Evolutionary conservation across 2,329 filamentous ascomycete species (phyloP).

Genomic region (Cercospora sojina): DNA sequence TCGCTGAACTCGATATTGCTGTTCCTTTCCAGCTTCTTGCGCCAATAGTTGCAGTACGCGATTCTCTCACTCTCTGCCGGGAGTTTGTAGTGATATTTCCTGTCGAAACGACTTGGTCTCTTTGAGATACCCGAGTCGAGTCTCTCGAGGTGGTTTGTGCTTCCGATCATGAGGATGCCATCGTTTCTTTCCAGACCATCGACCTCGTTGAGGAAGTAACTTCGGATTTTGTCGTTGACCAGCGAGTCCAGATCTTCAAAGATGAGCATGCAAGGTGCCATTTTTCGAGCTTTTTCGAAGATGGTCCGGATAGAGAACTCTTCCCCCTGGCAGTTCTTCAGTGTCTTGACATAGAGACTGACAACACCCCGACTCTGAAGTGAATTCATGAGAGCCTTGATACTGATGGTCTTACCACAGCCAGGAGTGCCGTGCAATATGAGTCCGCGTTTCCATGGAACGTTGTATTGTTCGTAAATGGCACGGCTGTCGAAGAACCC

Average conservation of each 20-base stretch:
- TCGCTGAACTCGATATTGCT: conserved; percentile 50
- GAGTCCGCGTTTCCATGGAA: conserved; percentile 52
- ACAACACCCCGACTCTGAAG: conserved; percentile 42
- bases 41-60: conserved; percentile 64
- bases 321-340: conserved; percentile 35
- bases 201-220: conserved; percentile 70
- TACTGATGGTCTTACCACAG: conserved; percentile 50
- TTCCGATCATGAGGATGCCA: conserved; percentile 62
- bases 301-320: conserved; percentile 52
- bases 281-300: conserved; percentile 59
- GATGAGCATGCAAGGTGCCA: conserved; percentile 67
- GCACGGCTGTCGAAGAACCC: conserved; percentile 44
- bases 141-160: conserved; percentile 54
- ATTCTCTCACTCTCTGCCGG: conserved; percentile 51
- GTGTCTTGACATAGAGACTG: conserved; percentile 46
- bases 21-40: conserved; percentile 56
- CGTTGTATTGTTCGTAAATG: conserved; percentile 46
- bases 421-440: conserved; percentile 42
- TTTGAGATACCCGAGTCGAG: conserved; percentile 65
- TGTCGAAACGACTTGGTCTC: conserved; percentile 64
- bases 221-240: conserved; percentile 58
- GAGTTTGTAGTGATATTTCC: conserved; percentile 63
- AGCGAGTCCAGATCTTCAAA: conserved; percentile 71
- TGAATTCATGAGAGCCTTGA: conserved; percentile 44
- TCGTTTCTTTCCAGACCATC: conserved; percentile 69